Evolutionary conservation across 1,284 basidiomycete species (phyloP), one percentile per base, ranked within the genome.

Genomic region (Cryptococcus hybrid): DNA sequence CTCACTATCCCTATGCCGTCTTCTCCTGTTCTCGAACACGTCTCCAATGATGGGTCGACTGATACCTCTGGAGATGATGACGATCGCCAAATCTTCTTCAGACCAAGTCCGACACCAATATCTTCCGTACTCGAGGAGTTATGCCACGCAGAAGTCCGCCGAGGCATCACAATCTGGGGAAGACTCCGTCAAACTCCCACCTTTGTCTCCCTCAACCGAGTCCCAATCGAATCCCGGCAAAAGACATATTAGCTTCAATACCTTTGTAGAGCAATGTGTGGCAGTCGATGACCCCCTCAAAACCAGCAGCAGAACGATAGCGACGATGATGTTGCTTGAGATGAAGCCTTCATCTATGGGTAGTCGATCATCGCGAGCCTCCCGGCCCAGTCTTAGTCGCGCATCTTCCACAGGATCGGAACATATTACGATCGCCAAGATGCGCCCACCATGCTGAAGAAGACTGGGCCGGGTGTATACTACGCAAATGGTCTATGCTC

Each of bases 211-310:
- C 13, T 24, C 24, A 24, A 38, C 54, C 4, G 49, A 49, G 12
- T 42, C 48, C 38, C 47, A 49, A 34, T 36, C 38, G 12, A 42
- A 24, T 9, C 54, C 54, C 8, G 56, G 77, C 58, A 86, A 85
- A 78, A 83, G 85, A 61, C 95, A 98, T 75, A 99, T 99, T 79
- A 89, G 85, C 68, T 99, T 99, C 84, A 98, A 98, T 78, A 95
- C 93, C 1, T 95, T 94, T 71, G 95, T 99, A 42, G 92, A 98
- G 78, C 96, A 98, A 77, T 93, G 87, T 73, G 95, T 99, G 63
- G 90, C 95, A n/a, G 88, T 99, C 70, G 83, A 84, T 58, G 78
- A 80, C 49, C 77, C 75, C 44, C 55, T 43, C 70, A 76, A 18
- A 66, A 70, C 46, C 62, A 63, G 8, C 47, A 59, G 37, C 79